Evolutionary conservation across 768 basidiomycete species (phyloP), one percentile per base, ranked within the genome.

Genomic region (Mycena vulgaris): DNA sequence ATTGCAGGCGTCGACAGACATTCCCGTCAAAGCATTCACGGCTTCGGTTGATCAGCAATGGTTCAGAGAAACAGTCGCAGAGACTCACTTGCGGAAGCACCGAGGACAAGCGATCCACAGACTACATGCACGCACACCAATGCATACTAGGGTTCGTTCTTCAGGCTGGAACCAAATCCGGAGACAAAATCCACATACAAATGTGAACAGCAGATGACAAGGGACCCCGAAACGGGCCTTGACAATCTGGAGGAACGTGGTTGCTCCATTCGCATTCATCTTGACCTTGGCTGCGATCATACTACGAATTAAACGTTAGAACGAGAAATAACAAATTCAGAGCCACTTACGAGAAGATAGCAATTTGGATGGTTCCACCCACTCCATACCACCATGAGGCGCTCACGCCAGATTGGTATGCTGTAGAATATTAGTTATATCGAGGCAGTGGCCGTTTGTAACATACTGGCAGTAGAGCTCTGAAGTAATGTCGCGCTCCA

Each of bases 221-320:
- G 47, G 47, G 4, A 48, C 47, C 2, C 47, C 47, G 19, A 48
- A 48, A 27, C 47, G 47, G 5, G 47, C 47, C 47, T 27, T 48
- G 23, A 48, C 47, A 27, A 48, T 48, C 25, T 48, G 47, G 23
- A 48, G 47, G 25, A 48, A 48, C 11, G 47, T 48, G 11, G 47
- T 48, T 10, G 47, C 47, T 4, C 47, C 47, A 16, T 48, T 48
- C 2, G 47, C 47, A 25, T 48, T 48, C 47, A 48, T 48, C 25
- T 48, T 48, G 47, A 48, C 47, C 23, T 48, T 48, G 47, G 47
- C 47, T 16, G 47, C 47, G 47, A 48, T 48, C 47, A 48, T 48
- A 9, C 47, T 48, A 16, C 25, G 23, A 13, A 48, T 21, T 21
- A n/a, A n/a, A n/a, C n/a, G 4, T n/a, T n/a, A n/a, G 45, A 37